Evolutionary conservation across 2,329 filamentous ascomycete species (phyloP), one percentile per base, ranked within the genome.

Genomic region (Thermothelomyces thermophilus): DNA sequence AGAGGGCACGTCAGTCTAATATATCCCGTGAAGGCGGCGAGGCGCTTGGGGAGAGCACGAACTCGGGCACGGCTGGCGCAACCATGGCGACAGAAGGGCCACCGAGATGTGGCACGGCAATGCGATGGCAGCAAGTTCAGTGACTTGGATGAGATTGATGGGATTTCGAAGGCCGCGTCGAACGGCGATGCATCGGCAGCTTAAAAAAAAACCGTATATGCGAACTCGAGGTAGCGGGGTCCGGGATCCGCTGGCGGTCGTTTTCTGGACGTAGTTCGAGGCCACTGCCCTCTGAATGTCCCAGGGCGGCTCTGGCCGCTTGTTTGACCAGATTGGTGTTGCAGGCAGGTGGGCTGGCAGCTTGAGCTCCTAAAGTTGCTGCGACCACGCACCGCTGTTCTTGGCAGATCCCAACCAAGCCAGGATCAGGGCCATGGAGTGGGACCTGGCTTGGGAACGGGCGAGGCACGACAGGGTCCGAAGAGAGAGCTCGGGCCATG

Each of bases 61-160:
- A 88, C 84, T 88, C 85, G 60, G 84, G 84, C 57, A 88, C 82
- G 65, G 84, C 83, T 67, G 85, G 85, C 71, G 81, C 79, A 67
- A 86, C 78, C 83, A 87, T 87, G 63, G 70, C 71, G 72, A 60
- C 56, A 51, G 56, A 53, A 35, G 17, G 43, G 37, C 37, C 40
- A 31, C 50, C 43, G 37, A 24, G 33, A 41, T 41, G 42, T 42
- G 45, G 39, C 42, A 22, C 28, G 28, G 42, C 16, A 46, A 11
- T 46, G 46, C 31, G 45, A 17, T 41, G 26, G 30, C 26, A 14
- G 14, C 11, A 36, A 35, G 31, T 26, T 44, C 31, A 10, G 30
- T n/a, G 19, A 31, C 14, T 43, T 20, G 16, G n/a, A 7, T 24
- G 14, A 31, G 17, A 34, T 48, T n/a, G 36, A 40, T 22, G 22